Percentiles rank a stretch among this genome's conserved stretches.
phyloP scores from a whole-genome alignment of 805 yeast genomes.

The Saturnispora zaruensis region DNA sequence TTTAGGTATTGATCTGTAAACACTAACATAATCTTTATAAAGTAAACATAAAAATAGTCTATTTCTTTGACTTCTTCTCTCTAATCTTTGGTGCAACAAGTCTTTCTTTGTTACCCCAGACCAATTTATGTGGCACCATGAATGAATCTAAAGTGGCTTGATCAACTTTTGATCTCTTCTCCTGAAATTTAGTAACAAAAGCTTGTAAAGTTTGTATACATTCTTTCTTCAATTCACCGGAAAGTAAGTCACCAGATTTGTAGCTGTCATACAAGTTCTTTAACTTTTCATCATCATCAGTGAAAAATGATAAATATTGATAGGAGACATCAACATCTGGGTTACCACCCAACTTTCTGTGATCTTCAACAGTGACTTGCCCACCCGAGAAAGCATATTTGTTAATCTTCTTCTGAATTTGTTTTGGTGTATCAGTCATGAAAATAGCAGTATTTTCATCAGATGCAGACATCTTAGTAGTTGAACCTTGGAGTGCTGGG shows the following conservation, averaged over 20 bases:
- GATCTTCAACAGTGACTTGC: constrained; percentile 77
- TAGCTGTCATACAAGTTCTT: constrained; percentile 54
- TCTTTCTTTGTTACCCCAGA: constrained; percentile 68
- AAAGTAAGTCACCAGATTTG: constrained; percentile 69
- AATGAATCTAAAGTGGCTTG: constrained; percentile 54
- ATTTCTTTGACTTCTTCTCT: constrained; percentile 31
- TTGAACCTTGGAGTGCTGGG: constrained; percentile 96
- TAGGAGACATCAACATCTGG: constrained; percentile 93
- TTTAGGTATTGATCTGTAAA: constrained; percentile 5
- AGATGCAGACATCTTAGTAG: constrained; percentile 94
- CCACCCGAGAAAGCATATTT: constrained; percentile 97
- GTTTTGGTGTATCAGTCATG: constrained; percentile 90
- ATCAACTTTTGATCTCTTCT: constrained; percentile 56
- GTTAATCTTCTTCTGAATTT: constrained; percentile 88
- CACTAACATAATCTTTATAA: not conserved
- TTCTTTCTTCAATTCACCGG: constrained; percentile 88
- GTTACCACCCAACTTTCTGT: constrained; percentile 82
- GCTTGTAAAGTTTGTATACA: constrained; percentile 75
- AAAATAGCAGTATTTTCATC: constrained; percentile 85
- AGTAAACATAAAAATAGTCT: not conserved
- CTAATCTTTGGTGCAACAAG: constrained; percentile 57
- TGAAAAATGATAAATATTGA: constrained; percentile 86
- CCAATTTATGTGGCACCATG: constrained; percentile 79
- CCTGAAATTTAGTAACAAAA: constrained; percentile 78
- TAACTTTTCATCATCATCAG: constrained; percentile 78